These are phyloP conservation scores for Aegilops tauschii DNA, from an alignment of 176 grass and related monocot species.

Conservation along the genomic window DNA sequence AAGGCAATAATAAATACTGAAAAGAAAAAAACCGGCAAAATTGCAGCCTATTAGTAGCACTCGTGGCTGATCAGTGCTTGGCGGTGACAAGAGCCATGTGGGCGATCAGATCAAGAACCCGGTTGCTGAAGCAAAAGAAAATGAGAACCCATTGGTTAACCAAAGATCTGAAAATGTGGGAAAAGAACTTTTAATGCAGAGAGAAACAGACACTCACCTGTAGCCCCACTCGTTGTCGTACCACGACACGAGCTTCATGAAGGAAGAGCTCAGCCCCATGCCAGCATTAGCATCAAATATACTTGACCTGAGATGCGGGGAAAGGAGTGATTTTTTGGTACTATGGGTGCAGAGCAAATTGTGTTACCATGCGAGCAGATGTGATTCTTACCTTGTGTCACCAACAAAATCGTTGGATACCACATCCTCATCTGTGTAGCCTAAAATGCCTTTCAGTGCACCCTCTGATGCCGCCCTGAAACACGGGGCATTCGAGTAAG, in stretches of 20 bases:
- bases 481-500: neutral
- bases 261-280: slow-evolving; percentile 85
- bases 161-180: neutral
- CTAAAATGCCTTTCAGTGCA: slow-evolving; percentile 88
- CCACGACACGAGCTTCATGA: slow-evolving; percentile 98
- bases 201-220: slow-evolving; percentile 53
- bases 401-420: slow-evolving; percentile 97
- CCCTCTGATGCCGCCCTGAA: slow-evolving; percentile 83
- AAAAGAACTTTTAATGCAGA: too few species aligned
- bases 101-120: slow-evolving; percentile 82
- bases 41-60: slow-evolving; percentile 25
- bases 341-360: neutral
- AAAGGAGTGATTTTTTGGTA: neutral
- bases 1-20: neutral
- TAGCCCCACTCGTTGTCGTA: slow-evolving; percentile 99
- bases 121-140: slow-evolving; percentile 59
- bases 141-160: neutral
- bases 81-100: slow-evolving; percentile 81
- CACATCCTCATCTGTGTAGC: slow-evolving; percentile 95
- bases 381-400: slow-evolving; percentile 61
- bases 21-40: slow-evolving; percentile 42
- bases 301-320: slow-evolving; percentile 66
- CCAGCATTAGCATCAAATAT: slow-evolving; percentile 99
- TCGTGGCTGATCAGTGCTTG: slow-evolving; percentile 40
- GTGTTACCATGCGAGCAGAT: neutral